Evolutionary conservation across 148 eudicot species (phyloP), one percentile per base, ranked within the genome.

Genomic region (Rhododendron simsii): DNA sequence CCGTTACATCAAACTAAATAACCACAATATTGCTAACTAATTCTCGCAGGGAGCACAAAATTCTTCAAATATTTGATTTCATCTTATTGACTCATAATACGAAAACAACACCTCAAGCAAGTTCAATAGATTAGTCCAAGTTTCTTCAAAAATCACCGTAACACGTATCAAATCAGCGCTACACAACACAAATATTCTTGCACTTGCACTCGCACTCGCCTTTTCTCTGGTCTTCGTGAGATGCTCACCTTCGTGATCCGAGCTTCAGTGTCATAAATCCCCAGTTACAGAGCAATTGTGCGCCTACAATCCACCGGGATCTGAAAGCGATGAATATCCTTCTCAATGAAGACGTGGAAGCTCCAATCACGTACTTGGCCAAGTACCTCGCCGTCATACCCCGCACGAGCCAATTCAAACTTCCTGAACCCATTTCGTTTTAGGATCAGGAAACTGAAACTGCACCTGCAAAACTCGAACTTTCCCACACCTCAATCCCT

Each of bases 401-500:
- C 84, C 0, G 23, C 30, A 63, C 15, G 13, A 39, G 48, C 14
- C 37, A 63, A 1, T 51, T 90, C 78, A 45, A 67, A 83, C 18
- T 83, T 51, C 18, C 59, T 20, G 16, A 14, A 44, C 35, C 76
- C 37, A 18, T 8, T 15, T 47, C 18, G 48, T 90, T 89, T 44
- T 55, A 37, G 59, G 86, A 18, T 84, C 86, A 84, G 47, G 44
- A 85, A 83, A 86, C 81, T 7, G 91, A 84, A 69, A 84, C 84
- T 5, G 86, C 87, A 83, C 94, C 96, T 0, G 97, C 94, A 14
- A 59, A 84, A 73, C 83, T 78, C 1, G 94, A 93, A 85, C 91
- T 96, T 89, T 96, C 96, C 99, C 99, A 96, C 23, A 96, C 99
- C 90, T 96, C 98, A 90, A 96, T 87, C 44, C 99, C 99, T 87